Base-by-base conservation (phyloP, 2,329 filamentous ascomycete genomes). In the Fusarium dlaminii region DNA sequence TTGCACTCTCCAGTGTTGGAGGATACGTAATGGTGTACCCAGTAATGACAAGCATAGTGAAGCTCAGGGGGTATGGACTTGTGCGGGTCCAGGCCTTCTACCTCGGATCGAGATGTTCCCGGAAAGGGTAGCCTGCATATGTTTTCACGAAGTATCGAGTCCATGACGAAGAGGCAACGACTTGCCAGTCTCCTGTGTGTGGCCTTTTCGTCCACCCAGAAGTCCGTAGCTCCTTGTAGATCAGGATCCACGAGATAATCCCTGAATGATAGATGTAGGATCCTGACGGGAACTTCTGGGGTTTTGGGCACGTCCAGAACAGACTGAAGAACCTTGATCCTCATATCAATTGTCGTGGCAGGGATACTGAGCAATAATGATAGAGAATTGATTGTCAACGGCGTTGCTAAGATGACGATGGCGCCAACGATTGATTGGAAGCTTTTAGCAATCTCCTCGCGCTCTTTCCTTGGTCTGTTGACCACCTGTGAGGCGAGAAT, bases 21-120 rank as follows among this genome's bases (percentile, higher is more conserved):
- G 5, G 10, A 46, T 1, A 34, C 0, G 1, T 3, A 29, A 24
- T 86, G 83, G 24, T 81, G 66, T 5, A 78, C 73, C 83, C 82
- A 86, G 2, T 63, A 43, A 5, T 46, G 29, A 0, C 62, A 70
- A 11, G 66, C 66, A 9, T 72, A 72, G 15, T 63, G 39, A 8
- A 72, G 13, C 17, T 70, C 52, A 1, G 54, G 3, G 3, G 66
- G 24, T 2, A 72, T 48, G 15, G 4, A 18, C 9, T 18, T 8
- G 0, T 10, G 29, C 3, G 11, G 29, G 6, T 46, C 30, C 0
- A 11, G 24, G 5, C 2, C 14, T 27, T 11, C 8, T 1, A 27
- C 3, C 2, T 17, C 8, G 6, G 30, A 46, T 12, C 3, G 30
- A 1, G 9, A 20, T 13, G 30, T 36, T 17, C n/a, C 18, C 6